Evolutionary conservation across 75 land plant species (phyloP).

Genomic region (Cunninghamia lanceolata): DNA sequence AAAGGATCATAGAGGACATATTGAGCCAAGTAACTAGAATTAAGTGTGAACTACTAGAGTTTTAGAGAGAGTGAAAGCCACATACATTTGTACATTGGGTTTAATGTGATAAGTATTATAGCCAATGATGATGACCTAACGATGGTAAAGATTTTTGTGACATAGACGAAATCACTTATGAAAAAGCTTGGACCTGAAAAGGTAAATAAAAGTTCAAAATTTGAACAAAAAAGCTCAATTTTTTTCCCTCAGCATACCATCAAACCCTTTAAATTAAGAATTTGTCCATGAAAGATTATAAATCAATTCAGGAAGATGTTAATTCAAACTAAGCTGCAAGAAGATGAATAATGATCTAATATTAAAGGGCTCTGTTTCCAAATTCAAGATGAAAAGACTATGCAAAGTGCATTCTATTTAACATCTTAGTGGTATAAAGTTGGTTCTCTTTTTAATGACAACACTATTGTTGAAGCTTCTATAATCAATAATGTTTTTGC

Average conservation of each 20-base stretch:
- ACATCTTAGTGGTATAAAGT: constrained; percentile 71
- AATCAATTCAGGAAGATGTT: background rate
- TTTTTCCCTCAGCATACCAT: too few species aligned
- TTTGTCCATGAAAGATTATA: background rate
- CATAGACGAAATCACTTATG: background rate
- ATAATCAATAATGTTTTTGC: background rate
- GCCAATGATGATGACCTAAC: background rate
- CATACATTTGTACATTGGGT: background rate
- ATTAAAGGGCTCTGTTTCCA: background rate
- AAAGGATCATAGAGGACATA: background rate
- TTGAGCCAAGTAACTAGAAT: background rate
- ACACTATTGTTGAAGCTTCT: background rate
- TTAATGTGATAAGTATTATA: background rate
- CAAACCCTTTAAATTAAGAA: too few species aligned
- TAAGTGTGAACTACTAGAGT: background rate
- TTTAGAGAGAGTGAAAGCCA: background rate
- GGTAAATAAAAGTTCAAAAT: background rate
- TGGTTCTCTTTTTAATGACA: constrained; percentile 3
- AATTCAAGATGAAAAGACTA: background rate
- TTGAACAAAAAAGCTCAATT: too few species aligned
- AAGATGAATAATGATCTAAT: background rate
- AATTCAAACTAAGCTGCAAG: background rate
- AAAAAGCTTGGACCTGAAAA: background rate
- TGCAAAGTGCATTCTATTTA: background rate
- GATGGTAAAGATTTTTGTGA: background rate